Evolutionary conservation across 2,329 filamentous ascomycete species (phyloP).

Genomic region (Fusarium lyarnte): DNA sequence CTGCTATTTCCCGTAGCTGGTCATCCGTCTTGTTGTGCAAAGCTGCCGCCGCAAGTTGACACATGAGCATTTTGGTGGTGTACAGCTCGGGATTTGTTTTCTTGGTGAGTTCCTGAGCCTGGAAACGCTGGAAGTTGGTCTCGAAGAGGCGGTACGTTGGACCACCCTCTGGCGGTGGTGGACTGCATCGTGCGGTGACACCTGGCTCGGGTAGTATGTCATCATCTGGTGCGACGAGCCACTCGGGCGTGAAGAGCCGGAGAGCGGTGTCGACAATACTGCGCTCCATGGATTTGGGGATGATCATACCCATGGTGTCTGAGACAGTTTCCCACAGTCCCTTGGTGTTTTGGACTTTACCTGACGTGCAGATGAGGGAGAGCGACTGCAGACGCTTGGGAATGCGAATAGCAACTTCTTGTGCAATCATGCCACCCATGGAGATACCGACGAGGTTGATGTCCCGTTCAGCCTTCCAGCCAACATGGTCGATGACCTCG

Average conservation of each 20-base stretch:
- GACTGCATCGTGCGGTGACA: slow-evolving; percentile 53
- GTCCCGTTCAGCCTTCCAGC: slow-evolving; percentile 66
- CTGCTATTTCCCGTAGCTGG: slow-evolving; percentile 61
- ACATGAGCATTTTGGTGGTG: slow-evolving; percentile 72
- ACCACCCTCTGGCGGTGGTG: slow-evolving; percentile 42
- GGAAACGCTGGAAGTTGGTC: slow-evolving; percentile 83
- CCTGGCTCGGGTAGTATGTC: slow-evolving; percentile 58
- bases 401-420: slow-evolving; percentile 73
- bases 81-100: slow-evolving; percentile 69
- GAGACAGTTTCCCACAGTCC: slow-evolving; percentile 72
- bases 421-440: slow-evolving; percentile 92
- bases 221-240: slow-evolving; percentile 70
- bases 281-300: slow-evolving; percentile 76
- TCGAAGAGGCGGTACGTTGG: slow-evolving; percentile 66
- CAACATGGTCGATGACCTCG: slow-evolving; percentile 74
- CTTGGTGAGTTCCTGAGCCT: slow-evolving; percentile 81
- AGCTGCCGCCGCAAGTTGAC: slow-evolving; percentile 80
- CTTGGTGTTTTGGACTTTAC: slow-evolving; percentile 68
- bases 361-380: slow-evolving; percentile 69
- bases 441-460: slow-evolving; percentile 80
- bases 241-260: slow-evolving; percentile 73
- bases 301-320: slow-evolving; percentile 63
- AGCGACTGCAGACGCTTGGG: slow-evolving; percentile 65
- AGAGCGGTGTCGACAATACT: slow-evolving; percentile 71
- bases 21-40: slow-evolving; percentile 81